Base-by-base conservation (phyloP, 208 protist genomes). In the Leishmania aethiopica region DNA sequence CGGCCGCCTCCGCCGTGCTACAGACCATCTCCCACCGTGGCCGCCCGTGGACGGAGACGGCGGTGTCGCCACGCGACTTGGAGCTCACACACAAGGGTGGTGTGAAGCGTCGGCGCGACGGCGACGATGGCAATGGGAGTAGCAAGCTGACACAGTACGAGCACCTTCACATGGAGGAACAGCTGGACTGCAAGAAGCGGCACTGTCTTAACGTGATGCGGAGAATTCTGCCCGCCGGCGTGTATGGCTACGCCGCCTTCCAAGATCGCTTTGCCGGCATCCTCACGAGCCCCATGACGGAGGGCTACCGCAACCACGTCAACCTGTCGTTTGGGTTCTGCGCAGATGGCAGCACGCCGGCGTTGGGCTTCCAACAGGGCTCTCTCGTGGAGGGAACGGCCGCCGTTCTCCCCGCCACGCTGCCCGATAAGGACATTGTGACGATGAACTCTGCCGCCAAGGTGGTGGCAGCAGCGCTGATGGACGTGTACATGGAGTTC, bases 221-320 rank as follows among this genome's bases (percentile, higher is more conserved):
- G 17, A 22, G 42, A 2, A 92, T 96, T 49, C 45, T 92, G 40
- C 84, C 89, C 3, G 70, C 75, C 13, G 55, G 75, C 32, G 69
- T 78, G 5, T 85, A 88, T 84, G 87, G 86, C 59, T 78, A 88
- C 79, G 85, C 88, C 49, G 71, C 84, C 62, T 84, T 84, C 32
- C 59, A 81, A 25, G 77, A 86, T 15, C 84, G 89, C 67, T 95
- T 95, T 70, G 17, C 91, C 19, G 94, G 89, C 49, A 83, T 99
- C 45, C 37, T 97, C 22, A 71, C 80, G 74, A 97, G 95, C 73
- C 96, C 97, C 3, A 55, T 83, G 1, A 85, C 79, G 40, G 79
- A 88, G 72, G 91, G 95, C 28, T 99, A 99, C 86, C 93, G 98
- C 72, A 99, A 99, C 75, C 98, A 99, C 87, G 90, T 94, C 40